Conservation (phyloP, 495 filamentous ascomycete genomes). For the Penicillium paxilli region DNA sequence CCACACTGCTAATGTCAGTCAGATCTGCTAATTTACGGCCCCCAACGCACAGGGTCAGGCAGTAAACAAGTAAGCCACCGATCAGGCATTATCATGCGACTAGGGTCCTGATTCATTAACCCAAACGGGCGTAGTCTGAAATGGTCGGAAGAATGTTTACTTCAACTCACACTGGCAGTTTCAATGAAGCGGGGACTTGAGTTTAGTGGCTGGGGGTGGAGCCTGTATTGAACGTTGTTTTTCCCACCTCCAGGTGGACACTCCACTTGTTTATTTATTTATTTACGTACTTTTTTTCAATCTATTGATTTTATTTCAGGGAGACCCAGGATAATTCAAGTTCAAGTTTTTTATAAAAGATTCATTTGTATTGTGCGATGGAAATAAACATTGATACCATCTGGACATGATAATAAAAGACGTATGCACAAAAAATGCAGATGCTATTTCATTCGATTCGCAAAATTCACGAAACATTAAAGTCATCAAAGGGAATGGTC, state of each 20-base stretch:
- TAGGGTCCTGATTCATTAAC: too few relatives aligned
- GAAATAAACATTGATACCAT: too few relatives aligned
- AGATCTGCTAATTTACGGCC: background rate
- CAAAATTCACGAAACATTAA: slow-evolving; percentile 2
- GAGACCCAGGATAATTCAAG: too few relatives aligned
- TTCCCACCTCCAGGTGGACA: too few relatives aligned
- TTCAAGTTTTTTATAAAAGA: background rate
- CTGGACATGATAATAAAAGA: background rate
- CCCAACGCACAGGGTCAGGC: background rate
- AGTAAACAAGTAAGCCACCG: background rate
- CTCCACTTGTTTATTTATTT: too few relatives aligned
- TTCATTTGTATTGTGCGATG: background rate
- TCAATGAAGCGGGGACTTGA: background rate
- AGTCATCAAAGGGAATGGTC: slow-evolving; percentile 16
- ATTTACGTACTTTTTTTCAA: too few relatives aligned
- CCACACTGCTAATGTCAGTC: background rate
- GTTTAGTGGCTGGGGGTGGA: background rate
- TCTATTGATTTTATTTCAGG: too few relatives aligned
- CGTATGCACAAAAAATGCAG: background rate
- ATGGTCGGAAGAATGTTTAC: too few relatives aligned
- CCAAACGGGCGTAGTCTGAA: too few relatives aligned
- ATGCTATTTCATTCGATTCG: background rate
- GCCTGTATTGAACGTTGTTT: too few relatives aligned
- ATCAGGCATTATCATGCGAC: background rate
- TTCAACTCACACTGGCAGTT: too few relatives aligned